Conservation (phyloP, 2,329 filamentous ascomycete species). For the Tolypocladium sp. region DNA sequence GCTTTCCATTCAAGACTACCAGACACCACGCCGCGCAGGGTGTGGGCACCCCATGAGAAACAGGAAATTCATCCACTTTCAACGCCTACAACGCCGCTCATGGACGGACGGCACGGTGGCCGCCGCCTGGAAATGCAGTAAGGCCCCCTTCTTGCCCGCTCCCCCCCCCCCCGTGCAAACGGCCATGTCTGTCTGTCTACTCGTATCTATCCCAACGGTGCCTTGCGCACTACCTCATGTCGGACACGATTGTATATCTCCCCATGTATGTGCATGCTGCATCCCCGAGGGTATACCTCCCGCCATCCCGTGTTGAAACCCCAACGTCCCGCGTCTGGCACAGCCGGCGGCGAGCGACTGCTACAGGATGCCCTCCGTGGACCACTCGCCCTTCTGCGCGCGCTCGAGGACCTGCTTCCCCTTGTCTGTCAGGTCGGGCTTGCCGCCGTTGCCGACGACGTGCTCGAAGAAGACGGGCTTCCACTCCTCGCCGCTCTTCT, state of each 20-base stretch:
- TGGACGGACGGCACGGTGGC: neutral
- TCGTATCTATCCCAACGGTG: neutral
- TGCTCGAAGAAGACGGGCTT: slow-evolving; percentile 80
- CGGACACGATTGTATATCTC: neutral
- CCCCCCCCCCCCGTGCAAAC: neutral
- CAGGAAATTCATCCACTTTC: neutral
- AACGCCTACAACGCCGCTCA: neutral
- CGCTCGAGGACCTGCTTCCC: slow-evolving; percentile 40
- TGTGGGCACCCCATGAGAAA: neutral
- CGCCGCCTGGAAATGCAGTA: neutral
- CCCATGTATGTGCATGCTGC: neutral
- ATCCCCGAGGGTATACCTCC: neutral
- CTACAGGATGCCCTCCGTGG: slow-evolving; percentile 33
- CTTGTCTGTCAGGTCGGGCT: slow-evolving; percentile 46
- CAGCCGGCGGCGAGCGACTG: neutral
- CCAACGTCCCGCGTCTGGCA: neutral
- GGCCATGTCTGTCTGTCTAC: neutral
- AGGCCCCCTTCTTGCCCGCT: neutral
- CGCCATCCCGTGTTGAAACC: neutral
- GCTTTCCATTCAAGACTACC: neutral
- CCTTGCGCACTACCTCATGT: neutral
- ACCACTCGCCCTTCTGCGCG: slow-evolving; percentile 45
- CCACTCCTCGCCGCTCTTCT: slow-evolving; percentile 61
- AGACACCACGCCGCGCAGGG: neutral
- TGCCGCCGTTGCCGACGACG: slow-evolving; percentile 44